These are phyloP conservation scores for Mimosa pudica DNA, from an alignment of 306 rosid species.

Conservation along the genomic window DNA sequence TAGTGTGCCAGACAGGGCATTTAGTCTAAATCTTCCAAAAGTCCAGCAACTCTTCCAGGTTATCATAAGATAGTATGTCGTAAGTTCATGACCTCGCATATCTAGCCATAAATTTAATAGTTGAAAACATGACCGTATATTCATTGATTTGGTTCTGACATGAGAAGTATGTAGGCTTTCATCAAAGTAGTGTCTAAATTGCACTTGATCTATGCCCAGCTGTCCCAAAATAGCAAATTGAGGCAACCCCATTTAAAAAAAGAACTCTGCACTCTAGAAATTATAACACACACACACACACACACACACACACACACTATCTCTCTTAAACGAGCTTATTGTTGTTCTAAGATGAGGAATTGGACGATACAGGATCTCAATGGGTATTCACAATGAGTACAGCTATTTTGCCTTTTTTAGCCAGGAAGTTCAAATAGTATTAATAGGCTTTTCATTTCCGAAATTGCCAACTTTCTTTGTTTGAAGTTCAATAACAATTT, in stretches of 20 bases:
- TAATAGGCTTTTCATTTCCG: neutral
- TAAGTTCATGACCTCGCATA: constrained; percentile 21
- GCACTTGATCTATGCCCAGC: neutral
- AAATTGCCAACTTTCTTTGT: neutral
- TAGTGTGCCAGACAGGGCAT: constrained; percentile 9
- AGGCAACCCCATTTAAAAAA: neutral
- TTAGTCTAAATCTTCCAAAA: constrained; percentile 18
- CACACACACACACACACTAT: neutral
- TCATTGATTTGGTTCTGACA: constrained; percentile 7
- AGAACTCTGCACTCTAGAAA: constrained; percentile 9
- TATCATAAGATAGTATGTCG: constrained; percentile 25
- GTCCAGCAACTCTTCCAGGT: constrained; percentile 9
- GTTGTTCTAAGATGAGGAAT: constrained; percentile 8
- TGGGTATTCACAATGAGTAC: neutral
- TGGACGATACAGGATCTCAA: constrained; percentile 15
- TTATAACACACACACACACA: neutral
- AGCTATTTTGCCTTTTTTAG: constrained; percentile 8
- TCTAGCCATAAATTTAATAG: constrained; percentile 8
- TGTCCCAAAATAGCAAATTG: neutral
- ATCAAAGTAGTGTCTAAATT: neutral
- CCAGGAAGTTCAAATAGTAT: constrained; percentile 25
- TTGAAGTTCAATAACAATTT: constrained; percentile 4
- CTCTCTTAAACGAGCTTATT: constrained; percentile 6
- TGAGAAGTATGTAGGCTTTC: constrained; percentile 8
- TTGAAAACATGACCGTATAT: constrained; percentile 2